phyloP scores from a whole-genome alignment of 768 basidiomycete genomes.

The Pisolithus marmoratus region DNA sequence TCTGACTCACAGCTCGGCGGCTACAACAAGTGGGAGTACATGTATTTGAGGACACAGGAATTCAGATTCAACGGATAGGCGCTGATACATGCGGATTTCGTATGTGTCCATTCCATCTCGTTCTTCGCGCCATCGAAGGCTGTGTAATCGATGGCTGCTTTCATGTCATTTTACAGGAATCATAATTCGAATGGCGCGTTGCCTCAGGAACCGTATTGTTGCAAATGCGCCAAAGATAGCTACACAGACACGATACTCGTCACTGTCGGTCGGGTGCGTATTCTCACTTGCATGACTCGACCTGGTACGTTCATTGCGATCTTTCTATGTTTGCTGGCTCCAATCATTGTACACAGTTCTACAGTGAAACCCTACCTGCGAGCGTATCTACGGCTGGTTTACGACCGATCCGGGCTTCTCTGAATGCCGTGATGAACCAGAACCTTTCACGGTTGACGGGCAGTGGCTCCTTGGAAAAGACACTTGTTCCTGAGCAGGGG shows the following conservation, averaged over 20 bases:
- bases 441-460: constrained; percentile 52
- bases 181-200: constrained; percentile 63
- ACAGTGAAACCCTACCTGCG: constrained; percentile 75
- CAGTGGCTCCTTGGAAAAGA: constrained; percentile 75
- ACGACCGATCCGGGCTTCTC: constrained; percentile 76
- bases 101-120: constrained; percentile 6
- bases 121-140: constrained; percentile 57
- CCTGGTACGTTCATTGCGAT: neutral
- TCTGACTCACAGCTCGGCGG: too few species aligned
- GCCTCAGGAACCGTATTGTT: constrained; percentile 75
- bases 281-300: neutral
- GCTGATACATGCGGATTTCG: constrained; percentile 53
- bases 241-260: constrained; percentile 61
- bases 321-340: neutral
- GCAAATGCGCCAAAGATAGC: constrained; percentile 70
- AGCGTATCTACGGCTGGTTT: constrained; percentile 59
- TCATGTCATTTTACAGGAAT: constrained; percentile 78
- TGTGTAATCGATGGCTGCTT: constrained; percentile 84
- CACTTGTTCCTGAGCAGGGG: constrained; percentile 68
- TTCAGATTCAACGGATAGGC: constrained; percentile 78
- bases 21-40: too few species aligned
- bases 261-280: constrained; percentile 68
- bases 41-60: constrained; percentile 72
- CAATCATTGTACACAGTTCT: neutral
- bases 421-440: constrained; percentile 68